Evolutionary conservation across 1,139 yeast genomes (phyloP).

Genomic region (Torulaspora globosa): DNA sequence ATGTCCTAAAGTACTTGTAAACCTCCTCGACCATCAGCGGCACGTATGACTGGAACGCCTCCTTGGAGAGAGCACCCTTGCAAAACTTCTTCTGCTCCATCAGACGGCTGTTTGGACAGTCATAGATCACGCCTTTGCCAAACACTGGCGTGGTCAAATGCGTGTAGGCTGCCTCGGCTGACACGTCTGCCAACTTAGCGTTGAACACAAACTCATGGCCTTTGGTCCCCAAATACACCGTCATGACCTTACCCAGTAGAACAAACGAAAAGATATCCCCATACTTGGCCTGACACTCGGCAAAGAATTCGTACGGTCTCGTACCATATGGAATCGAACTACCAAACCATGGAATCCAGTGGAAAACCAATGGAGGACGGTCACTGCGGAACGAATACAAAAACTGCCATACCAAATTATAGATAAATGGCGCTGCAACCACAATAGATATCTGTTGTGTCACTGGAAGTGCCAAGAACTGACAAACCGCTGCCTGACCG

Average conservation of each 20-base stretch:
- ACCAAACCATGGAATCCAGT: constrained; percentile 96
- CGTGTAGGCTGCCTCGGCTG: constrained; percentile 93
- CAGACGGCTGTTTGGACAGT: constrained; percentile 86
- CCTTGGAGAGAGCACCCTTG: constrained; percentile 80
- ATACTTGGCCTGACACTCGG: constrained; percentile 66
- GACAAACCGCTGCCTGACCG: constrained; percentile 17
- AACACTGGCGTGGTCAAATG: constrained; percentile 96
- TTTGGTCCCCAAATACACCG: constrained; percentile 93
- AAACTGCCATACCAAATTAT: constrained; percentile 68
- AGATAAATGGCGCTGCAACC: constrained; percentile 43
- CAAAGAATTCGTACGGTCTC: constrained; percentile 89
- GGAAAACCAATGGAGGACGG: constrained; percentile 83
- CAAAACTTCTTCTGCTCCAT: constrained; percentile 99
- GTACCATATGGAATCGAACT: constrained; percentile 84
- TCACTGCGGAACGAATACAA: constrained; percentile 68
- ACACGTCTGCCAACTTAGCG: constrained; percentile 82
- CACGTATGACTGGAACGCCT: constrained; percentile 78
- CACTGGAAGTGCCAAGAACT: constrained; percentile 31
- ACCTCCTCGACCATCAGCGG: constrained; percentile 84
- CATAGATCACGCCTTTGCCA: constrained; percentile 95
- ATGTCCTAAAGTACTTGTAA: constrained; percentile 53
- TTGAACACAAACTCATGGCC: constrained; percentile 96
- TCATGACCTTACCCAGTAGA: constrained; percentile 86
- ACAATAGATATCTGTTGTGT: constrained; percentile 35
- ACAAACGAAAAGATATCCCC: constrained; percentile 93